These are phyloP conservation scores for Mortierella sp. DNA, from an alignment of 371 early-diverging fungal species.

Conservation along the genomic window DNA sequence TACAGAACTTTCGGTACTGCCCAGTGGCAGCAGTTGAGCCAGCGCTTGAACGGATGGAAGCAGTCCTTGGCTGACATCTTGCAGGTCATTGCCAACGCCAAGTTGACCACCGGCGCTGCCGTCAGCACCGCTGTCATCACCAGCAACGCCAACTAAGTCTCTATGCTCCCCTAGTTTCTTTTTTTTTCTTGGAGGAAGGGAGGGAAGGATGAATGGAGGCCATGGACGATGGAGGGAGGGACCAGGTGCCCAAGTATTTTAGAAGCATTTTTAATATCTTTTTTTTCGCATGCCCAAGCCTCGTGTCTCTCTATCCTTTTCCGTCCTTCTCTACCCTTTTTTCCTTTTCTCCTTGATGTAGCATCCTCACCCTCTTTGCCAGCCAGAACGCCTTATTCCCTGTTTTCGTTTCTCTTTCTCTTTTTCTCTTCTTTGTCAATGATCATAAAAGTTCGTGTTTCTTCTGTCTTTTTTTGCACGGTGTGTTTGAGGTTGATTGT, in stretches of 20 bases:
- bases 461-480: not conserved
- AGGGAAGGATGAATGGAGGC: not conserved
- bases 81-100: slow-evolving; percentile 88
- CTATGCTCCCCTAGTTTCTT: not conserved
- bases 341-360: not conserved
- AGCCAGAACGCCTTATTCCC: slow-evolving; percentile 18
- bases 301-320: too few relatives aligned
- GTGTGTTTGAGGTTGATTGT: not conserved
- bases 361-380: not conserved
- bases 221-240: not conserved
- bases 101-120: slow-evolving; percentile 63
- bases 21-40: slow-evolving; percentile 85
- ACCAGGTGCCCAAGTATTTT: too few relatives aligned
- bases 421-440: not conserved
- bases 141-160: slow-evolving; percentile 28
- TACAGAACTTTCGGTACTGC: slow-evolving; percentile 86
- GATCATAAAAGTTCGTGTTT: slow-evolving; percentile 21
- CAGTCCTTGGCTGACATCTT: slow-evolving; percentile 82
- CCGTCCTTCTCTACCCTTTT: not conserved
- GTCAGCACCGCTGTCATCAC: slow-evolving; percentile 54
- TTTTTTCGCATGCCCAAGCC: not conserved
- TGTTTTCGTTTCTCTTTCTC: not conserved
- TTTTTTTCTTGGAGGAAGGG: slow-evolving; percentile 4
- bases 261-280: not conserved
- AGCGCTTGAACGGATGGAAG: slow-evolving; percentile 84